Base-by-base conservation (phyloP, 345 rosid genomes). In the Boechera stricta region DNA sequence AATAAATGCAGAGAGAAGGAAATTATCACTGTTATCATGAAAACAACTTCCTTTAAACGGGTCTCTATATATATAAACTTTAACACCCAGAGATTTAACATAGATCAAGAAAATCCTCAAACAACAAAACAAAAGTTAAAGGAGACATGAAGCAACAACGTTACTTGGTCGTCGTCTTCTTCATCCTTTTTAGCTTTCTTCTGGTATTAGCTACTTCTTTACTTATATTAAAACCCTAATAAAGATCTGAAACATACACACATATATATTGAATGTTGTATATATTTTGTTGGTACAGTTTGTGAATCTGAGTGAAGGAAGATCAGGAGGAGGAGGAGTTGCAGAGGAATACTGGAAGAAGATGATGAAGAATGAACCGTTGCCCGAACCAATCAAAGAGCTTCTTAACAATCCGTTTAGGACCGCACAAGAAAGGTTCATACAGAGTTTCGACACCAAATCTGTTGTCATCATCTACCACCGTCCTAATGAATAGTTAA, bases 271-370 rank as follows among this genome's bases (percentile, higher is more conserved):
- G 9, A 21, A 57, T 66, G 39, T 44, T 44, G 10, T 35, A 28
- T 36, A 1, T 44, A 44, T 10, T 11, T 47, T 53, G 26, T 62
- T 76, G 56, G 56, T 35, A 44, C 42, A 87, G 90, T 59, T 81
- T 51, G 84, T 36, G 45, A 73, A 81, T 44, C 62, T 71, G 56
- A 87, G 59, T 47, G 64, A 84, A 79, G 93, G 85, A 76, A 88
- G 73, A 59, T 2, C 57, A 66, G 67, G 88, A 81, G 71, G 13
- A 10, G 44, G 72, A 48, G 77, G 77, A 49, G 86, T 88, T 9
- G 80, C 77, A 60, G 81, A 78, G n/a, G 85, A 81, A 6, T 87
- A 90, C 42, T 90, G 96, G 96, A 86, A 81, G 81, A 76, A 71
- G 80, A 24, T 79, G 60, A 87, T 87, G 89, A 88, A 85, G 64